Evolutionary conservation across 2,329 filamentous ascomycete genomes (phyloP), one percentile per base, ranked within the genome.

Genomic region (Onygenales sp.): DNA sequence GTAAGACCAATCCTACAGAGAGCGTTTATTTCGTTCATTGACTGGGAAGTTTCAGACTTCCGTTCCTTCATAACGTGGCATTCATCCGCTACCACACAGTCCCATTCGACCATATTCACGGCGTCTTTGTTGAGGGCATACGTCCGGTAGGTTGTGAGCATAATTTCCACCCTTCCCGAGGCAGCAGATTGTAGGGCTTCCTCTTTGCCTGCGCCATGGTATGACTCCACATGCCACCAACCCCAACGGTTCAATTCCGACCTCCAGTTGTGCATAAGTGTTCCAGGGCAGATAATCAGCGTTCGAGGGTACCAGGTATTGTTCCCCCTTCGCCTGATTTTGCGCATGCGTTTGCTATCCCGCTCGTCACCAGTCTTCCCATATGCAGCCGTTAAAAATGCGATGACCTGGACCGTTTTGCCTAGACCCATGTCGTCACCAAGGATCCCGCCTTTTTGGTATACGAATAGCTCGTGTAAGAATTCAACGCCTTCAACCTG

Each of bases 391-490:
- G 89, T 88, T 21, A 98, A 75, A 59, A 98, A 97, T 0, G 91
- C 87, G 54, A 90, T 93, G 31, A 98, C 89, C 68, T 98, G 93
- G 2, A 98, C 89, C 0, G 93, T 98, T 70, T 98, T 98, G 0
- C 93, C 93, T 35, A 98, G 71, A 17, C 93, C 93, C 93, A 98
- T 98, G 64, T 98, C 93, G 65, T 98, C 93, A 2, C 92, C 91
- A 0, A 98, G 77, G 21, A 98, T 87, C 1, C 87, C 89, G 1
- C 93, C 93, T 61, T 85, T 86, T 64, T 98, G 93, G 59, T 89
- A 92, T 3, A 96, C 86, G 65, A 97, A 97, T 21, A 88, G 79
- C 55, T 88, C 81, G 66, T 97, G 91, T 7, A 98, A 76, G 63
- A 96, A 97, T 35, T 81, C 78, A 11, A 86, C 88, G 5, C 93